Conservation (phyloP, 331 rosid species). For the Malus hybrid region DNA sequence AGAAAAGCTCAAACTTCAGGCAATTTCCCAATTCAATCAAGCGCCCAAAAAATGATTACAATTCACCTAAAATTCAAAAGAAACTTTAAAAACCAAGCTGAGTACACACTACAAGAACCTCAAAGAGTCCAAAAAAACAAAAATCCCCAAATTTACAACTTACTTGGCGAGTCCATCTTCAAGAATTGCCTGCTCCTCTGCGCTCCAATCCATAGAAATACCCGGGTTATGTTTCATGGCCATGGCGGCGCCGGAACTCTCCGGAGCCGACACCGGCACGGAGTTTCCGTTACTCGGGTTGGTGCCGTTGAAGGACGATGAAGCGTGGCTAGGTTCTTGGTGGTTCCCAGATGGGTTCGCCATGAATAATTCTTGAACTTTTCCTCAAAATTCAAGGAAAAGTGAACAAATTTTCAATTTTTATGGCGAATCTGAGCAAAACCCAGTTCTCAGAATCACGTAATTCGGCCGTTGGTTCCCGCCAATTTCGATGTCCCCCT, state of each 20-base stretch:
- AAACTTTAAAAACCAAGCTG: not conserved
- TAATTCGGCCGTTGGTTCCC: conserved; percentile 51
- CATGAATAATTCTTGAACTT: conserved; percentile 23
- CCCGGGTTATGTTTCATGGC: conserved; percentile 97
- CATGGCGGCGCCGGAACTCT: conserved; percentile 42
- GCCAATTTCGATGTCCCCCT: conserved; percentile 44
- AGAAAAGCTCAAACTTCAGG: not conserved
- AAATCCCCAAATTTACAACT: conserved; percentile 20
- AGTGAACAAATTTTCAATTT: conserved; percentile 5
- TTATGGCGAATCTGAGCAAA: conserved; percentile 9
- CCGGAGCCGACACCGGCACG: conserved; percentile 37
- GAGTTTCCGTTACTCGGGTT: conserved; percentile 55
- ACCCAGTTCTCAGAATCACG: conserved; percentile 22
- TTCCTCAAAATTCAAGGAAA: not conserved
- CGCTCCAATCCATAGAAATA: conserved; percentile 70
- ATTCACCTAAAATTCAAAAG: not conserved
- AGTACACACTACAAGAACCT: not conserved
- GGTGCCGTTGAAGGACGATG: conserved; percentile 65
- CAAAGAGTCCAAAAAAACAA: not conserved
- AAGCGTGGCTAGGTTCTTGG: conserved; percentile 62
- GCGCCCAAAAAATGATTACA: not conserved
- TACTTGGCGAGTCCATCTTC: conserved; percentile 80
- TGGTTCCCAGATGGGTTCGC: conserved; percentile 94
- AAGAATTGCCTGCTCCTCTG: conserved; percentile 75
- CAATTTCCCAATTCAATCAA: not conserved